Conservation (phyloP, 78 protist species). For the Guillardia theta region DNA sequence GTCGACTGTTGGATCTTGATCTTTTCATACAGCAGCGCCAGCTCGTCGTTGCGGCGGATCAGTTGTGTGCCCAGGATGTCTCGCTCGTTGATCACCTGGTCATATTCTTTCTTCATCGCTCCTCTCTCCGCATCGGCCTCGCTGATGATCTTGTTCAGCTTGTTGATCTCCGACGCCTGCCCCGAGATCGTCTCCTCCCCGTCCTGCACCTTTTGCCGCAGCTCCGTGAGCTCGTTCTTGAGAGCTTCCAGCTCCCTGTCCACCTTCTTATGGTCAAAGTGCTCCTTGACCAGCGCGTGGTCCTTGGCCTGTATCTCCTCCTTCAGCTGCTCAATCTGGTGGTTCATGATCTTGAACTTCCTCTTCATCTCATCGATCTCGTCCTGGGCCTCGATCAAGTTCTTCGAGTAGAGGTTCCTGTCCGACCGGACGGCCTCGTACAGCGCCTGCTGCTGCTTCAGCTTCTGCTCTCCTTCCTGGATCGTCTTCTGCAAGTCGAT, state of each 20-base stretch:
- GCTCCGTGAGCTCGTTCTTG: slow-evolving; percentile 35
- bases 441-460: slow-evolving; percentile 75
- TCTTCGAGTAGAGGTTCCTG: slow-evolving; percentile 81
- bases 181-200: not conserved
- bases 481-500: slow-evolving; percentile 73
- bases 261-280: slow-evolving; percentile 51
- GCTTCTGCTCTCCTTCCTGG: slow-evolving; percentile 68
- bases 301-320: slow-evolving; percentile 65
- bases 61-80: slow-evolving; percentile 87
- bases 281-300: slow-evolving; percentile 48
- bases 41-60: slow-evolving; percentile 90
- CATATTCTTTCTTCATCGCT: slow-evolving; percentile 73
- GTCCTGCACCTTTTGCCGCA: not conserved
- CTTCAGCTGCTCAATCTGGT: slow-evolving; percentile 84
- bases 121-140: slow-evolving; percentile 71
- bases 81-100: slow-evolving; percentile 74
- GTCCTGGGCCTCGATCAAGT: slow-evolving; percentile 80
- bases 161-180: slow-evolving; percentile 60
- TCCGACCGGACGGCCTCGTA: slow-evolving; percentile 88
- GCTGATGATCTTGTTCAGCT: slow-evolving; percentile 69
- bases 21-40: slow-evolving; percentile 89
- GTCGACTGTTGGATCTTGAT: slow-evolving; percentile 77
- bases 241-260: slow-evolving; percentile 49
- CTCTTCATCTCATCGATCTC: slow-evolving; percentile 78
- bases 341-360: slow-evolving; percentile 80